Base-by-base conservation (phyloP, 2,329 filamentous ascomycete genomes). In the Fusarium anthophilum region DNA sequence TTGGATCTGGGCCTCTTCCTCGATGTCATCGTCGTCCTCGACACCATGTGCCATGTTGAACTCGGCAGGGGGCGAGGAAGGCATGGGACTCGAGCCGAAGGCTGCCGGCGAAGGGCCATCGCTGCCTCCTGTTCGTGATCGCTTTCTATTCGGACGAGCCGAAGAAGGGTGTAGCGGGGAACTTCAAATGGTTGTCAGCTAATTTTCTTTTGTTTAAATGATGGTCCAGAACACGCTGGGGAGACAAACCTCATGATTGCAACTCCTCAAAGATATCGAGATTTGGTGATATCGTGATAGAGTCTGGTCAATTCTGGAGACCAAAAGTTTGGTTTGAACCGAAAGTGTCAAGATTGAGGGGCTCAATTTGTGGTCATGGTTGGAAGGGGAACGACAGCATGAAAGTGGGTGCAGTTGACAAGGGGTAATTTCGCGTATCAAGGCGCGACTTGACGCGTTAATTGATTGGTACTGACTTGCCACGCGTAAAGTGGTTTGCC, bases 101-200 rank as follows among this genome's bases (percentile, higher is more conserved):
- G 83, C 86, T 37, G 85, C 83, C 20, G 89, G 86, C 35, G 89
- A 89, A 8, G 83, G 82, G 37, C 81, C 85, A 82, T 90, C 87
- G 68, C 86, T 87, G 53, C 83, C 87, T 59, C 83, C 84, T 22
- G 84, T 84, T 66, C 89, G 87, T 41, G 88, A 85, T 55, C 89
- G 87, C 80, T 91, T 91, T 76, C 89, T 87, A 79, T 81, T 87
- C 51, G 84, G 82, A 62, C 86, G 84, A 48, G 84, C 87, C 32
- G 88, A 98, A 78, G 92, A 94, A 74, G 95, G 95, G 69, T 92
- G 91, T 70, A 97, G 88, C 81, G 95, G 95, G 82, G 94, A 97
- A 87, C 94, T 97, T 80, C 30, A 55, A 38, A 9, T 18, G 28
- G 73, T 77, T 50, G 73, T 78, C 45, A 76, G 76, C 24, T 38